Conservation (phyloP, 2,329 filamentous ascomycete genomes). For the Thelonectria blattea region DNA sequence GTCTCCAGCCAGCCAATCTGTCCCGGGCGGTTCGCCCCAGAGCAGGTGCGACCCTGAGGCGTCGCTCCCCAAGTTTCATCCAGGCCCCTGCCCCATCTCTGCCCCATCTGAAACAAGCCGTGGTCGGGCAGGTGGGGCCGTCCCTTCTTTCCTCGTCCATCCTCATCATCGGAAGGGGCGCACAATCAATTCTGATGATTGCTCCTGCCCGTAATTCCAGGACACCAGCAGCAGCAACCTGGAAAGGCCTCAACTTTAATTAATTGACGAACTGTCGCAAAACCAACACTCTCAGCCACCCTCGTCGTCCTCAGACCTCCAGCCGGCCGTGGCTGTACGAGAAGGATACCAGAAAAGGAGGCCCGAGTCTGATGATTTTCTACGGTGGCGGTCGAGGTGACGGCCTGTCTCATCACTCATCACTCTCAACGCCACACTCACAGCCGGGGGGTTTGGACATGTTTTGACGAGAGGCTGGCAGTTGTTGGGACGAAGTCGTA, state of each 20-base stretch:
- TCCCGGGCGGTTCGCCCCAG: background rate
- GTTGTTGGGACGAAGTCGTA: conserved; percentile 9
- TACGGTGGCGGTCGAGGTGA: background rate
- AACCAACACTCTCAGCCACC: background rate
- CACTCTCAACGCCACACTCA: background rate
- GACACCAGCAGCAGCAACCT: background rate
- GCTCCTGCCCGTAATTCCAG: conserved; percentile 10
- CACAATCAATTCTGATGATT: background rate
- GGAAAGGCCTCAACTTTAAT: conserved; percentile 1
- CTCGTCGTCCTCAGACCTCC: background rate
- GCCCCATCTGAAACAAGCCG: conserved; percentile 34
- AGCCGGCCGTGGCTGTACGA: background rate
- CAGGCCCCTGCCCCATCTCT: conserved; percentile 17
- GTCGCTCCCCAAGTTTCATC: conserved; percentile 27
- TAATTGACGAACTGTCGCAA: background rate
- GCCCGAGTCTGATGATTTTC: background rate
- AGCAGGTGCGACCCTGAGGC: conserved; percentile 9
- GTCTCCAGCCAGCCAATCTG: conserved; percentile 16
- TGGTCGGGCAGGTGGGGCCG: conserved; percentile 11
- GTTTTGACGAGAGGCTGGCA: background rate
- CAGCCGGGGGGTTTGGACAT: background rate
- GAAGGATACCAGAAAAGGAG: background rate
- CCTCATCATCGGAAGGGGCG: background rate
- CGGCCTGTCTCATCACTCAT: background rate
- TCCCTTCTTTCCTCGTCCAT: conserved; percentile 2